Conservation (phyloP, 1,284 basidiomycete species). For the Cutaneotrichosporon arboriforme region DNA sequence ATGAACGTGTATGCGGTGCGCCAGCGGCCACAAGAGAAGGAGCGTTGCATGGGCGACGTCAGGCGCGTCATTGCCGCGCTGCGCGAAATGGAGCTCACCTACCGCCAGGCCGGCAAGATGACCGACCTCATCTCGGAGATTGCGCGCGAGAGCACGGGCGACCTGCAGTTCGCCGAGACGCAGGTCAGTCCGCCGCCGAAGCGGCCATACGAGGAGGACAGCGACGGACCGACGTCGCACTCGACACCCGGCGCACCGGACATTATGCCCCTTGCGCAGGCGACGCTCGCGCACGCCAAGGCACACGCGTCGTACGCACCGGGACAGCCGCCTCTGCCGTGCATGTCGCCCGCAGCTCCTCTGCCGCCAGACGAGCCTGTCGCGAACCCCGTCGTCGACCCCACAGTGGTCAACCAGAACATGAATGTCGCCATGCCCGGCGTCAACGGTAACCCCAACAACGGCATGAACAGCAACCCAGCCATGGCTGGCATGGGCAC, state of each 20-base stretch:
- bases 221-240: not conserved
- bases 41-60: slow-evolving; percentile 64
- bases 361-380: too few species aligned
- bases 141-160: slow-evolving; percentile 16
- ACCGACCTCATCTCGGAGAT: slow-evolving; percentile 35
- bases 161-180: slow-evolving; percentile 5
- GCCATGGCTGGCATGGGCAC: not conserved
- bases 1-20: slow-evolving; percentile 68
- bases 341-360: not conserved
- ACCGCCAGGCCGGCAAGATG: slow-evolving; percentile 44
- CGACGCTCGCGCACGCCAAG: slow-evolving; percentile 5
- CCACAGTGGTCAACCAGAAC: not conserved
- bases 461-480: not conserved
- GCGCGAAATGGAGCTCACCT: slow-evolving; percentile 54
- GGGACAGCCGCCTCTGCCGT: not conserved
- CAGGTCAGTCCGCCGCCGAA: slow-evolving; percentile 4
- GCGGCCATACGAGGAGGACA: slow-evolving; percentile 11
- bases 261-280: not conserved
- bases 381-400: too few species aligned
- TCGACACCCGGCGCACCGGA: slow-evolving; percentile 13
- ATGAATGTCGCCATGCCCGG: not conserved
- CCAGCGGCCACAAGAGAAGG: slow-evolving; percentile 56
- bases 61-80: slow-evolving; percentile 63
- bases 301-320: slow-evolving; percentile 1
- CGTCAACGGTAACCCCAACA: not conserved